Conservation (phyloP, 352 stramenopile genomes). For the Phytophthora vignae region DNA sequence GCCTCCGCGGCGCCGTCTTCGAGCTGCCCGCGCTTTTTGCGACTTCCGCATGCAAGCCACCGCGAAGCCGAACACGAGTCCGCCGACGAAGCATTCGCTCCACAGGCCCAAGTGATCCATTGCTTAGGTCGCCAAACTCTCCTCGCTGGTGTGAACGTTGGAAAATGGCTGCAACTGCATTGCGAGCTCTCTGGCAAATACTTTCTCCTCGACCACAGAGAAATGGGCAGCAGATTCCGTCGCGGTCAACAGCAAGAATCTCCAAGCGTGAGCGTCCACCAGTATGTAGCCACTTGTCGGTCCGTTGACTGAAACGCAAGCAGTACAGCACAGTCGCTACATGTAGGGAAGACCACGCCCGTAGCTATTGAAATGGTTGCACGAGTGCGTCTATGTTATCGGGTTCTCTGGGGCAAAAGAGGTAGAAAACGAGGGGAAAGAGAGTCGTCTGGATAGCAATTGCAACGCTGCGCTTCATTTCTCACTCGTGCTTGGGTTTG, state of each 20-base stretch:
- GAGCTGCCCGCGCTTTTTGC: background rate
- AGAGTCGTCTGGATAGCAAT: conserved; percentile 25
- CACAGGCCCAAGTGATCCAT: background rate
- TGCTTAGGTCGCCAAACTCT: background rate
- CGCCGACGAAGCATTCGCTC: conserved; percentile 3
- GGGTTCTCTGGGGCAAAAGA: conserved; percentile 28
- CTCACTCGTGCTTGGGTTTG: conserved; percentile 44
- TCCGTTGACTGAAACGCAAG: conserved; percentile 1
- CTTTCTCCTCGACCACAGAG: background rate
- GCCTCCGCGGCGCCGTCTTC: background rate
- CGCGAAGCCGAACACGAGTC: conserved; percentile 10
- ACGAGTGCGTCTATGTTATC: conserved; percentile 28
- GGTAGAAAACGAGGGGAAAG: conserved; percentile 9
- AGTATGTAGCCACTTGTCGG: background rate
- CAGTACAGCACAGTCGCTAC: background rate
- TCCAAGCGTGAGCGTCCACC: no score
- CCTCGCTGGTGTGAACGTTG: background rate
- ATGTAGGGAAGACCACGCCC: background rate
- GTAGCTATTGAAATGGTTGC: conserved; percentile 19
- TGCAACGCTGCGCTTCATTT: conserved; percentile 24
- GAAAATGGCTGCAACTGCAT: background rate
- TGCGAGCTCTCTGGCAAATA: conserved; percentile 1
- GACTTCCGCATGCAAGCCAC: background rate
- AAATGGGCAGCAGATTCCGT: conserved; percentile 2
- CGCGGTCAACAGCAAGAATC: background rate